Evolutionary conservation across 192 early-diverging fungal genomes (phyloP).

Genomic region (Phycomyces nitens): DNA sequence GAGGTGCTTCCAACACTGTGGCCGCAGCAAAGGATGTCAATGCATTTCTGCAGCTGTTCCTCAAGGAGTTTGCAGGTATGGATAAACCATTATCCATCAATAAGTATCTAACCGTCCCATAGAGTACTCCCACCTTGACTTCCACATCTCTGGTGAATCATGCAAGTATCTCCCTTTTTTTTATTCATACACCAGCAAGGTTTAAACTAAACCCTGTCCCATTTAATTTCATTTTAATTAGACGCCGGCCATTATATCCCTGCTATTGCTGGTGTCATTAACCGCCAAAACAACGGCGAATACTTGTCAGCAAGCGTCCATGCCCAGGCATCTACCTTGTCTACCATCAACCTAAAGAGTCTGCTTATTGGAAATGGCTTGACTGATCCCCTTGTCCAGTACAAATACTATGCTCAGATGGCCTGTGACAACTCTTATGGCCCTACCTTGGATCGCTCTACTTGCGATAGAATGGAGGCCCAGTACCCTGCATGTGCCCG

Average conservation of each 20-base stretch:
- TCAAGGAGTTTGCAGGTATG: constrained; percentile 66
- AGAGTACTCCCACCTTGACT: constrained; percentile 75
- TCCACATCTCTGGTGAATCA: constrained; percentile 89
- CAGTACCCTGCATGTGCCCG: constrained; percentile 76
- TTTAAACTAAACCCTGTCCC: background rate
- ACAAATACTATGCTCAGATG: constrained; percentile 87
- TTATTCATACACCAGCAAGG: background rate
- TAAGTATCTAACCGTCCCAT: background rate
- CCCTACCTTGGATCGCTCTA: constrained; percentile 71
- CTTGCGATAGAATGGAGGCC: constrained; percentile 77
- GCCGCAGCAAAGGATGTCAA: constrained; percentile 91
- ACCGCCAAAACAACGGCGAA: constrained; percentile 69
- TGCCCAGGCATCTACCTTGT: constrained; percentile 26
- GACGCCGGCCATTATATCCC: constrained; percentile 96
- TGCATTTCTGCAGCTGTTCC: constrained; percentile 93
- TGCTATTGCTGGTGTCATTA: constrained; percentile 80
- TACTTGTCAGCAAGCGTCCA: constrained; percentile 11
- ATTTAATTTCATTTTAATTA: constrained; percentile 1
- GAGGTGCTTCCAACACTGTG: constrained; percentile 68
- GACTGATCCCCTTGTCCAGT: constrained; percentile 90
- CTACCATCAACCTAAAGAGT: constrained; percentile 66
- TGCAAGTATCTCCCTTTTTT: constrained; percentile 31
- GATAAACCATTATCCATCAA: background rate
- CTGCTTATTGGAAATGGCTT: constrained; percentile 93
- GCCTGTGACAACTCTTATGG: constrained; percentile 77